Base-by-base conservation (phyloP, 208 protist genomes). In the Acanthamoeba healyi region DNA sequence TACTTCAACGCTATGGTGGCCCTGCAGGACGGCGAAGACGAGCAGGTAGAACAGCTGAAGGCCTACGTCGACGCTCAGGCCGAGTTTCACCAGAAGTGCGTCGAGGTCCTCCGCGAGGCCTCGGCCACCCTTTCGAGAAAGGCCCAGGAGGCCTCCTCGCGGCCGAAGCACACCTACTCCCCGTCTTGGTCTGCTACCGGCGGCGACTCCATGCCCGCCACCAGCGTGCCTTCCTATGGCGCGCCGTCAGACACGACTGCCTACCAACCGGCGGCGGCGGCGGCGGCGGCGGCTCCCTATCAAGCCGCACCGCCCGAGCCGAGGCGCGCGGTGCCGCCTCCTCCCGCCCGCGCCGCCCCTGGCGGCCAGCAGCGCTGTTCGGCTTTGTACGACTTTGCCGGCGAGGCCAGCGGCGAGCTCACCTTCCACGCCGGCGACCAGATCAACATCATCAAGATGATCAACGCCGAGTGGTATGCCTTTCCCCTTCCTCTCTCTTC, bases 401-500 rank as follows among this genome's bases (percentile, higher is more conserved):
- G 79, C n/a, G 46, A 87, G 32, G 9, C 15, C 46, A 40, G 29
- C 79, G 46, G 49, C 17, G 79, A 87, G 44, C 79, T 87, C 46
- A 61, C 46, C 44, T 87, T 87, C 79, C 40, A 61, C 46, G 46
- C 40, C 40, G 79, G 79, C 7, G 79, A 87, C 79, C 14, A 36
- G 12, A 87, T 87, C 38, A 87, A 10, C 24, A 61, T 87, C 19
- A 32, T 32, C 46, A 87, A 87, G 22, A 54, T 40, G 26, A n/a
- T 87, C 14, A 87, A 87, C n/a, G 29, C 40, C 14, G 79, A 87
- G 26, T 87, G 79, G 79, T 61, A 87, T n/a, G n/a, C 79, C 12
- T 36, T 7, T 44, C 38, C 42, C 9, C 9, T 44, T 79, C 7
- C 70, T 24, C 70, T 24, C 7, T 79, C 17, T 46, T 79, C 58